These are phyloP conservation scores for Hyaloscypha finlandica DNA, from an alignment of 495 filamentous ascomycete genomes.

Conservation along the genomic window DNA sequence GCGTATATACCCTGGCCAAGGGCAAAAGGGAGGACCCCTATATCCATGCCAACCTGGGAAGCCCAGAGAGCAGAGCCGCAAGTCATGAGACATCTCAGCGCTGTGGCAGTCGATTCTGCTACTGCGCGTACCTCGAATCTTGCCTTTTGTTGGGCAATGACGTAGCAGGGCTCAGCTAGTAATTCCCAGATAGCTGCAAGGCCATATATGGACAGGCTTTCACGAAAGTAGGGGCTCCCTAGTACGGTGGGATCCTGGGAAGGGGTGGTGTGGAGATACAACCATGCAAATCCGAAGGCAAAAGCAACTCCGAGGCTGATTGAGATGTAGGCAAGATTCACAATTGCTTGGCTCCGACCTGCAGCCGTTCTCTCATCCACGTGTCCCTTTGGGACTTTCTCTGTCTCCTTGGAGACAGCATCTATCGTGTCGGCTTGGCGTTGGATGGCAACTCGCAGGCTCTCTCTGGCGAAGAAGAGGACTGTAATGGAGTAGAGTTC, in stretches of 20 bases:
- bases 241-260: conserved; percentile 37
- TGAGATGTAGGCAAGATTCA: conserved; percentile 86
- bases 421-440: conserved; percentile 56
- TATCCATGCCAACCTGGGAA: conserved; percentile 42
- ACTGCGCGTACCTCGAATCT: conserved; percentile 76
- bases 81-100: conserved; percentile 71
- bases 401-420: conserved; percentile 19
- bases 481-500: conserved; percentile 88
- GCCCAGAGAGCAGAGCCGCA: conserved; percentile 66
- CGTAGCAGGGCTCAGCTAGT: conserved; percentile 80
- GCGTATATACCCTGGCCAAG: conserved; percentile 83
- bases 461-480: conserved; percentile 90
- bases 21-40: conserved; percentile 87
- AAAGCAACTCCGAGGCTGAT: conserved; percentile 68
- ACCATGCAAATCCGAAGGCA: conserved; percentile 56
- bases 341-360: conserved; percentile 62
- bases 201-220: conserved; percentile 68
- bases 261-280: conserved; percentile 58
- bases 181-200: conserved; percentile 80
- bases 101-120: conserved; percentile 77
- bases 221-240: conserved; percentile 62
- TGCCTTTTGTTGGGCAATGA: conserved; percentile 76
- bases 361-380: conserved; percentile 31
- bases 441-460: conserved; percentile 81
- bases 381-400: conserved; percentile 24